A percentile compares a stretch with the other conserved stretches of the same genome.
phyloP scores from a whole-genome alignment of 768 basidiomycete species.

The Tylopilus subfusipes region DNA sequence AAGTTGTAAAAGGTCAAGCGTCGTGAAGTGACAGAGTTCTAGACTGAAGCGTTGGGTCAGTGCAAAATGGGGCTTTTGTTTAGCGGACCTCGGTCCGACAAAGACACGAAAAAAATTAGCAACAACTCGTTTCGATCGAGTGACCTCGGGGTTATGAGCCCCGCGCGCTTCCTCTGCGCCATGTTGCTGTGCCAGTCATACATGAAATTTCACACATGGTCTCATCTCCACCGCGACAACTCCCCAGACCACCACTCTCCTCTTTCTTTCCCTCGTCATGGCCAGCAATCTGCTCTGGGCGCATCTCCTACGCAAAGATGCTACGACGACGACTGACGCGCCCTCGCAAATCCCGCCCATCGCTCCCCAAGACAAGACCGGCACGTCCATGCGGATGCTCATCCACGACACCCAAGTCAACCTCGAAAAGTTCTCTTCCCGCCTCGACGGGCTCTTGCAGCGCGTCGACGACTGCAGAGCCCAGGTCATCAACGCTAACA shows the following conservation, averaged over 20 bases:
- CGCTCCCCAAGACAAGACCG: conserved; percentile 50
- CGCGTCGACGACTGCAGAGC: conserved; percentile 49
- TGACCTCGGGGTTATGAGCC: conserved; percentile 50
- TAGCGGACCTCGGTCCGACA: no score
- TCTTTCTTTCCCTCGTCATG: background rate
- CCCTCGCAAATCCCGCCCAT: background rate
- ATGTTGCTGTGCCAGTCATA: conserved; percentile 33
- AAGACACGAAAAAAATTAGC: conserved; percentile 13
- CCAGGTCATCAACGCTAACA: conserved; percentile 52
- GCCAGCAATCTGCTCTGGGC: conserved; percentile 4
- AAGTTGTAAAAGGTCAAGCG: no score
- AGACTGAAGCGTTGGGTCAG: no score
- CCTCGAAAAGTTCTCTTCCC: conserved; percentile 61
- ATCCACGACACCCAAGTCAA: conserved; percentile 72
- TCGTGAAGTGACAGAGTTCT: background rate
- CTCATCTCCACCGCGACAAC: no score
- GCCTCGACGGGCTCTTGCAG: conserved; percentile 49
- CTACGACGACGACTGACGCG: background rate
- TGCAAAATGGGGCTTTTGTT: no score
- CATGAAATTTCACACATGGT: background rate
- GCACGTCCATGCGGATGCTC: conserved; percentile 67
- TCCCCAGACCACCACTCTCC: no score
- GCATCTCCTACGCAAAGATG: conserved; percentile 4
- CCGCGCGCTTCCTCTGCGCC: conserved; percentile 49
- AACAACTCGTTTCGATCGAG: conserved; percentile 48